Conservation (phyloP, 305 asterid genomes). For the Plantago lanceolata region DNA sequence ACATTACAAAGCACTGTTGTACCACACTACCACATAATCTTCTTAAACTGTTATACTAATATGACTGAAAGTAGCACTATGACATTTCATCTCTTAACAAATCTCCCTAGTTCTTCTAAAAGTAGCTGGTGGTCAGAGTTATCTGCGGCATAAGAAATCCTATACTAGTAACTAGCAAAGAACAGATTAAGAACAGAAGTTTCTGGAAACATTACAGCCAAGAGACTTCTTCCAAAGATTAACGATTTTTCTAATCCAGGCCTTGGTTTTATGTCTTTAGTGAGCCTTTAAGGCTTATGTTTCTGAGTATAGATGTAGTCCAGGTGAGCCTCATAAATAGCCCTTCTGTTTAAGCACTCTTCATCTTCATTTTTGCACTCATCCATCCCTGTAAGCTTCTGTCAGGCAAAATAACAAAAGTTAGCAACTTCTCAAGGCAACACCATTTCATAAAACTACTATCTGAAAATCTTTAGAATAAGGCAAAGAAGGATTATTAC, state of each 20-base stretch:
- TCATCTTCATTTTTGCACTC: conserved; percentile 52
- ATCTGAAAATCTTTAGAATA: not conserved
- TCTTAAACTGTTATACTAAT: not conserved
- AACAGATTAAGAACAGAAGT: conserved; percentile 1
- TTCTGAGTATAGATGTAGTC: conserved; percentile 83
- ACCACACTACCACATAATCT: not conserved
- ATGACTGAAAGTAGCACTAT: conserved; percentile 1
- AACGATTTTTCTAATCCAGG: not conserved
- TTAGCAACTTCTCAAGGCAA: not conserved
- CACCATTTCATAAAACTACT: not conserved
- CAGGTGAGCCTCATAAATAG: conserved; percentile 57
- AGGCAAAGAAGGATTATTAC: conserved; percentile 25
- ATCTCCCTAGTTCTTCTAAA: conserved; percentile 6
- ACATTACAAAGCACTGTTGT: not conserved
- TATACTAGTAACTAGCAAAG: too few species aligned
- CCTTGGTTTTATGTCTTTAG: not conserved
- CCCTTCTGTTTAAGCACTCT: conserved; percentile 61
- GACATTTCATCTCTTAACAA: conserved; percentile 7
- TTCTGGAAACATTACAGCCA: conserved; percentile 1
- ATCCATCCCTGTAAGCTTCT: conserved; percentile 52
- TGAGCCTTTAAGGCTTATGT: conserved; percentile 39
- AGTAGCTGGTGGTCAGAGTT: conserved; percentile 1
- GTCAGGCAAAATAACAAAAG: conserved; percentile 3
- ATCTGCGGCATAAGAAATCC: not conserved
- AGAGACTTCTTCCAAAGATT: not conserved